Base-by-base conservation (phyloP, 345 rosid genomes). In the Syzygium aqueum region DNA sequence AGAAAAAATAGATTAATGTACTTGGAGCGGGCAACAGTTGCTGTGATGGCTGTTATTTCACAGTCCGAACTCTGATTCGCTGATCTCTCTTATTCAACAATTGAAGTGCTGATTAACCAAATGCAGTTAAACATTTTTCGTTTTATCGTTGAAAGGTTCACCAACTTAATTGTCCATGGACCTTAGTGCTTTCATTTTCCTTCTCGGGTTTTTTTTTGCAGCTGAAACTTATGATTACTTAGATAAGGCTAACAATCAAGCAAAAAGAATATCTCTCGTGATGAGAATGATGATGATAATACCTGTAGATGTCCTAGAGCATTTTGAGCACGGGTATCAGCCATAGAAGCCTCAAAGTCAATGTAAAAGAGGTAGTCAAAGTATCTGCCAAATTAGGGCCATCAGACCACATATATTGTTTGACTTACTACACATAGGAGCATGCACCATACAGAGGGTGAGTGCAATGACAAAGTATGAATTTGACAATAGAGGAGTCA, bases 331-430 rank as follows among this genome's bases (percentile, higher is more conserved):
- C 92, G 95, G 30, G 93, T 88, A 59, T 92, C 95, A 8, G 95
- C 95, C 93, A 93, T 92, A 52, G 95, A 93, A 87, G 95, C 95
- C 88, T 91, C 95, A 89, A 93, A 93, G 88, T 93, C 94, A 53
- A 93, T 88, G 87, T 90, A 90, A 88, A 93, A 93, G 84, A 92
- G 91, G 85, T 93, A 93, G 90, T 92, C 94, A 59, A 93, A 92
- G 86, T 91, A 91, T 92, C 95, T 92, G 90, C 80, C 85, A 86
- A 82, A 27, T 83, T 67, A 84, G 86, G 85, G 28, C 50, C 67
- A 73, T 67, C 43, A 37, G 37, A 73, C 27, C 82, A 37, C 27
- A 73, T 73, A 37, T 6, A 73, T 37, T 37, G 49, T 73, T 37
- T 19, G 49, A 73, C 49, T 19, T 37, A 33, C 80, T 73, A 37